phyloP scores from a whole-genome alignment of 306 rosid genomes.

The Ochetophila trinervis region DNA sequence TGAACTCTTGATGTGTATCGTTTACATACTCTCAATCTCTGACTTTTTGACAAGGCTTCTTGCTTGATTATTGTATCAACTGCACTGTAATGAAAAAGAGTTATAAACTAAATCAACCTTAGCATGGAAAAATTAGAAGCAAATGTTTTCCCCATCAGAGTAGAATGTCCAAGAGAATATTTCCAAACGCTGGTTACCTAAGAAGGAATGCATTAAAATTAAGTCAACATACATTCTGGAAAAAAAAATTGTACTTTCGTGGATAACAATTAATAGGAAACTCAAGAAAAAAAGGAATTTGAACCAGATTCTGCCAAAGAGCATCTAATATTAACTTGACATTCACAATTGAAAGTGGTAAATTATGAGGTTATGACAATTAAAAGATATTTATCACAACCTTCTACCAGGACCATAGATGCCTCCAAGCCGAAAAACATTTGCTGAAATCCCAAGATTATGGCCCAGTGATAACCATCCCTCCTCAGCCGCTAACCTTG shows the following conservation, averaged over 20 bases:
- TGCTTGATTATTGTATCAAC: conserved; percentile 68
- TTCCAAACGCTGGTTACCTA: conserved; percentile 15
- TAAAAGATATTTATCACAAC: conserved; percentile 31
- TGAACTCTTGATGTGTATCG: conserved; percentile 75
- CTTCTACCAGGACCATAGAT: conserved; percentile 98
- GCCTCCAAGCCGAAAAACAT: conserved; percentile 82
- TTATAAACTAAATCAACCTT: not conserved
- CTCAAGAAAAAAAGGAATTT: conserved; percentile 9
- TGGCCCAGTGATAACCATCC: conserved; percentile 66
- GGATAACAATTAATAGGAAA: not conserved
- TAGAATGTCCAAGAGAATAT: not conserved
- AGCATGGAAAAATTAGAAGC: conserved; percentile 2
- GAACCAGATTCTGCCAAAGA: not conserved
- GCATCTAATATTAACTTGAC: not conserved
- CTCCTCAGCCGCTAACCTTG: conserved; percentile 74
- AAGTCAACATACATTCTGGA: not conserved
- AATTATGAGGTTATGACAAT: not conserved
- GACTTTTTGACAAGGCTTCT: conserved; percentile 51
- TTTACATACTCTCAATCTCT: conserved; percentile 52
- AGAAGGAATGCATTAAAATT: conserved; percentile 1
- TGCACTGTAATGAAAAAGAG: conserved; percentile 50
- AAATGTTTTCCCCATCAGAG: not conserved
- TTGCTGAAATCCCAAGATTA: conserved; percentile 44
- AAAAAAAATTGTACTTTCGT: not conserved
- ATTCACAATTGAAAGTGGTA: conserved; percentile 1